Evolutionary conservation across 2,329 filamentous ascomycete species (phyloP).

Genomic region (Fusarium pseudocircinatum): DNA sequence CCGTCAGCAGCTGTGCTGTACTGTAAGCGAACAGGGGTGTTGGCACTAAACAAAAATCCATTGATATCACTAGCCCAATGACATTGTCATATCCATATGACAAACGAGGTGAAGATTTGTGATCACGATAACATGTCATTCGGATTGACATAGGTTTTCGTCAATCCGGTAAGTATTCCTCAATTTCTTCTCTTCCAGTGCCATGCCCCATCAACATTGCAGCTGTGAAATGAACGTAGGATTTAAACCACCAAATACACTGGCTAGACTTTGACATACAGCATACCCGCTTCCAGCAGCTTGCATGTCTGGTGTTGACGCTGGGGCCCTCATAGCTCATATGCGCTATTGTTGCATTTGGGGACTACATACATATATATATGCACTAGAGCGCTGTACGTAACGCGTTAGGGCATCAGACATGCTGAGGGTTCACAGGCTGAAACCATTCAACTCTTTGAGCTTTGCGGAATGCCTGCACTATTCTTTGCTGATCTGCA

Average conservation of each 20-base stretch:
- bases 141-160: not conserved
- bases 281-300: conserved; percentile 34
- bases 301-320: conserved; percentile 27
- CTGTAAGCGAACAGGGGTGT: not conserved
- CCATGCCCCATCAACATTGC: not conserved
- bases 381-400: conserved; percentile 32
- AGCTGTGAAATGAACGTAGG: not conserved
- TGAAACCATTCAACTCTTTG: conserved; percentile 33
- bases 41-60: conserved; percentile 4
- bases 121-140: not conserved
- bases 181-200: not conserved
- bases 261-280: not conserved
- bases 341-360: conserved; percentile 23
- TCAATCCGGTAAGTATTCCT: not conserved
- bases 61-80: not conserved
- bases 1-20: not conserved
- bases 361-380: not conserved
- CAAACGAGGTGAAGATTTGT: not conserved
- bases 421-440: conserved; percentile 35
- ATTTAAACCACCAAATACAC: conserved; percentile 10
- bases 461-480: conserved; percentile 27
- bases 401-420: conserved; percentile 34
- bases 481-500: conserved; percentile 36
- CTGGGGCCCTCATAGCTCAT: conserved; percentile 21
- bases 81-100: not conserved